phyloP scores from a whole-genome alignment of 2,329 filamentous ascomycete genomes.

The Sporothrix schenckii region DNA sequence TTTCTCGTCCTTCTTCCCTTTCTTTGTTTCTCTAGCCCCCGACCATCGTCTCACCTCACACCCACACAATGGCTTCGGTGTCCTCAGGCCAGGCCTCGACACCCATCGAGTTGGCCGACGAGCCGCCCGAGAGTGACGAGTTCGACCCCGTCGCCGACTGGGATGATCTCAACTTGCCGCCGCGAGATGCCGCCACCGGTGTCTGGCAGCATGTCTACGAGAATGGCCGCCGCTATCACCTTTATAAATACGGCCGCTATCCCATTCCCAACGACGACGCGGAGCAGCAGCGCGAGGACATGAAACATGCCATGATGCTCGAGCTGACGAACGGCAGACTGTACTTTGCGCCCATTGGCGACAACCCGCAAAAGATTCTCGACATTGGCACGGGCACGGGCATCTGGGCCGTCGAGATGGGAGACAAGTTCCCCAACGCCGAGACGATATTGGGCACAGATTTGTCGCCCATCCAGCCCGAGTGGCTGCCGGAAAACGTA shows the following conservation, averaged over 20 bases:
- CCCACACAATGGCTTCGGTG: background rate
- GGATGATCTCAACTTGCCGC: slow-evolving; percentile 12
- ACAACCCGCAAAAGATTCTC: slow-evolving; percentile 49
- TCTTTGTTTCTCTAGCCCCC: background rate
- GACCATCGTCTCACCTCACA: background rate
- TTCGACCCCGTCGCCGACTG: slow-evolving; percentile 21
- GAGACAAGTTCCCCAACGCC: slow-evolving; percentile 48
- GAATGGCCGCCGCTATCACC: slow-evolving; percentile 45
- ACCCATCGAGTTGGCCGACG: slow-evolving; percentile 10
- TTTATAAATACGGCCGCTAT: slow-evolving; percentile 50
- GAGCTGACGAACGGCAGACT: slow-evolving; percentile 49
- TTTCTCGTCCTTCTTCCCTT: too few species aligned
- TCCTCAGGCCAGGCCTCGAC: slow-evolving; percentile 11
- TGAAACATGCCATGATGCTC: slow-evolving; percentile 51
- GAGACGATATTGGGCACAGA: slow-evolving; percentile 48
- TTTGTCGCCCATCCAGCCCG: slow-evolving; percentile 52
- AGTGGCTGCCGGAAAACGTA: slow-evolving; percentile 61
- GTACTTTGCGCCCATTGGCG: slow-evolving; percentile 47
- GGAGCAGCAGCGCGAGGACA: slow-evolving; percentile 52
- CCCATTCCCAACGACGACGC: slow-evolving; percentile 52
- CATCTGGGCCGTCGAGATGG: slow-evolving; percentile 50
- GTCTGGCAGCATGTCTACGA: slow-evolving; percentile 35
- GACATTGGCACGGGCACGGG: slow-evolving; percentile 56
- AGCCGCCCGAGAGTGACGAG: slow-evolving; percentile 12
- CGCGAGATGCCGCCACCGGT: slow-evolving; percentile 21